A percentile compares a stretch with the other conserved stretches of the same genome.
Conservation (phyloP, 2,329 filamentous ascomycete species). For the Colletotrichum brevisporum region DNA sequence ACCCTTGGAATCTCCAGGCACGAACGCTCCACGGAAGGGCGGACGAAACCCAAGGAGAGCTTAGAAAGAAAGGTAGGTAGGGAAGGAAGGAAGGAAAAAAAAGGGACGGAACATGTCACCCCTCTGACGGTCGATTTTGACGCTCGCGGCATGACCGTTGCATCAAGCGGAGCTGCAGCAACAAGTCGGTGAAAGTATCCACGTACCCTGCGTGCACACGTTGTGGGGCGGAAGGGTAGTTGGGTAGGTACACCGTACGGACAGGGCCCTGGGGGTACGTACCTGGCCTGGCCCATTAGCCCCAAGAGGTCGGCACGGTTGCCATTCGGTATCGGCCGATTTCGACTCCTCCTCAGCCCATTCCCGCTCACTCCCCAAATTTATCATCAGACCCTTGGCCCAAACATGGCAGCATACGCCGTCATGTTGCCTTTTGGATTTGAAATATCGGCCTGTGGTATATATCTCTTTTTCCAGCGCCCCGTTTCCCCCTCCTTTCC, state of each 20-base stretch:
- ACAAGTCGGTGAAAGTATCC: constrained; percentile 39
- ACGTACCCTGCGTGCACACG: not conserved
- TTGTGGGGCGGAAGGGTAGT: constrained; percentile 24
- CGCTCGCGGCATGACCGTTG: constrained; percentile 21
- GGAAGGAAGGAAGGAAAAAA: constrained; percentile 1
- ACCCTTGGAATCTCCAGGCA: not conserved
- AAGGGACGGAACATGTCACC: constrained; percentile 10
- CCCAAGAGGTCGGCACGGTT: constrained; percentile 32
- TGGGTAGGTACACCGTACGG: no score
- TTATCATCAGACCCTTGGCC: constrained; percentile 50
- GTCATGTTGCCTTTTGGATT: constrained; percentile 40
- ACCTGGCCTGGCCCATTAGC: constrained; percentile 15
- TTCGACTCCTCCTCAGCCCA: constrained; percentile 52
- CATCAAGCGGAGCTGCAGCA: constrained; percentile 22
- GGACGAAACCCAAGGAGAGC: not conserved
- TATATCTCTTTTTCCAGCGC: constrained; percentile 35
- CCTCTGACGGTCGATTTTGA: not conserved
- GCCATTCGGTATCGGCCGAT: constrained; percentile 52
- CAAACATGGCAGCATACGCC: constrained; percentile 41
- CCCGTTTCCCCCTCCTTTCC: constrained; percentile 31
- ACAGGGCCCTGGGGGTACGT: constrained; percentile 31
- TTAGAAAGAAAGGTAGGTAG: not conserved
- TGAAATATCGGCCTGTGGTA: constrained; percentile 39
- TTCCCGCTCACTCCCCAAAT: constrained; percentile 52
- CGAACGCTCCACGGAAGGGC: not conserved